Evolutionary conservation across 805 yeast species (phyloP).

Genomic region (Starmerella etchellsii): DNA sequence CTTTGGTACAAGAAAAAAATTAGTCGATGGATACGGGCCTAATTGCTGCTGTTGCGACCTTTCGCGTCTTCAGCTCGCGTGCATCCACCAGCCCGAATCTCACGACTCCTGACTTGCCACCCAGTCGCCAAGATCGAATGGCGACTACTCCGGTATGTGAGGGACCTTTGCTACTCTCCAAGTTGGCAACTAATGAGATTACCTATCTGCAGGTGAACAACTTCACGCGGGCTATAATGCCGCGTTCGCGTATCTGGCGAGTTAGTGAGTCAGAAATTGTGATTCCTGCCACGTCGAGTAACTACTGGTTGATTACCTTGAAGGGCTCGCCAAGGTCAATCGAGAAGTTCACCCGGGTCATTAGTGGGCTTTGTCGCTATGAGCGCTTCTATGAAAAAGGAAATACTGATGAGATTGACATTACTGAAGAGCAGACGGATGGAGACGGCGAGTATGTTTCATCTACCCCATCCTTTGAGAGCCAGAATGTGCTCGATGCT

Average conservation of each 20-base stretch:
- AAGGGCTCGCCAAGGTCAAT: slow-evolving; percentile 8
- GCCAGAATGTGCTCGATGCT: background rate
- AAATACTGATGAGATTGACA: background rate
- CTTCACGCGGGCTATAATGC: slow-evolving; percentile 21
- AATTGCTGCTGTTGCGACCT: slow-evolving; percentile 17
- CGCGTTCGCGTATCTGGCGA: slow-evolving; percentile 21
- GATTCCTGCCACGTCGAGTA: slow-evolving; percentile 18
- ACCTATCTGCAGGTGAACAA: slow-evolving; percentile 20
- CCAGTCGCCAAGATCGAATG: slow-evolving; percentile 12
- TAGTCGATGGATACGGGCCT: slow-evolving; percentile 11
- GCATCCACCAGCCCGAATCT: background rate
- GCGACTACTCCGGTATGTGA: slow-evolving; percentile 17
- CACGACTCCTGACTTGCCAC: slow-evolving; percentile 3
- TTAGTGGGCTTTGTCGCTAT: slow-evolving; percentile 15
- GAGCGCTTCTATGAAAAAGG: slow-evolving; percentile 1
- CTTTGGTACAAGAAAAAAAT: no score
- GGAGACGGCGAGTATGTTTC: background rate
- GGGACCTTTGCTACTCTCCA: slow-evolving; percentile 18
- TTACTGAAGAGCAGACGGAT: background rate
- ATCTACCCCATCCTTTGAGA: no score
- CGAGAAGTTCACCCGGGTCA: slow-evolving; percentile 14
- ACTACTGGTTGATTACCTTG: slow-evolving; percentile 20
- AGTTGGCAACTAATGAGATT: slow-evolving; percentile 20
- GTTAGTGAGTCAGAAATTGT: slow-evolving; percentile 13
- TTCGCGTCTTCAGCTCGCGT: slow-evolving; percentile 12